Base-by-base conservation (phyloP, 208 protist genomes). In the Trypanosoma conorhini region DNA sequence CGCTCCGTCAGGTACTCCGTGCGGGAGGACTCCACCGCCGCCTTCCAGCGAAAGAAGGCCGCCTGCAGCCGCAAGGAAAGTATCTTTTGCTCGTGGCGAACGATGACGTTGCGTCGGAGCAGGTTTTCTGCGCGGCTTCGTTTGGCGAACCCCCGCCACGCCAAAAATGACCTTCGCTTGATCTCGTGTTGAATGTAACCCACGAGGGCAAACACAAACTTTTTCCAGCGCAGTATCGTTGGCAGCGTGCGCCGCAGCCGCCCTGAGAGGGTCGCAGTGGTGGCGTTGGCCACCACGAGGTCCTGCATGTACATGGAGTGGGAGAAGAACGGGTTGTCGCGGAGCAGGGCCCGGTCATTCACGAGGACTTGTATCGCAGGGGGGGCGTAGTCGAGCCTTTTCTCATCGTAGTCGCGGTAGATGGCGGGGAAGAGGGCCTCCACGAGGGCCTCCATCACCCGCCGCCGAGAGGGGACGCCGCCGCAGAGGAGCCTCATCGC, bases 271-370 rank as follows among this genome's bases (percentile, higher is more conserved):
- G 79, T 46, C 22, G 40, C 30, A 30, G 85, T 72, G 7, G 67
- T 81, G 48, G 35, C 38, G 48, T 81, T 72, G 44, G 80, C 77
- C 4, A 79, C 70, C 33, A 72, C 52, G 15, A 89, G 78, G 58
- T 91, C 81, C 54, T 94, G 82, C 62, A 93, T 79, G 65, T 83
- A 92, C 82, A 92, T 96, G 40, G 78, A 63, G 77, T 96, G 91
- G 5, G 88, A 91, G 35, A 96, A 89, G 72, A 84, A 94, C 9
- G 91, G 87, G 70, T 96, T 96, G 66, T 83, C 64, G 28, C 67
- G 69, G 31, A 94, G 38, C 70, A 80, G 79, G 40, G 67, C 69
- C 22, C 48, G 71, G 42, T 90, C 84, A 21, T 55, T 72, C 59
- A 92, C 59, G 52, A 93, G 79, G 51, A 76, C 59, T 54, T 85